Percentiles rank a stretch among this genome's conserved stretches.
Evolutionary conservation across 257 asterid genomes (phyloP).

Genomic region (Nicotiana otophora): DNA sequence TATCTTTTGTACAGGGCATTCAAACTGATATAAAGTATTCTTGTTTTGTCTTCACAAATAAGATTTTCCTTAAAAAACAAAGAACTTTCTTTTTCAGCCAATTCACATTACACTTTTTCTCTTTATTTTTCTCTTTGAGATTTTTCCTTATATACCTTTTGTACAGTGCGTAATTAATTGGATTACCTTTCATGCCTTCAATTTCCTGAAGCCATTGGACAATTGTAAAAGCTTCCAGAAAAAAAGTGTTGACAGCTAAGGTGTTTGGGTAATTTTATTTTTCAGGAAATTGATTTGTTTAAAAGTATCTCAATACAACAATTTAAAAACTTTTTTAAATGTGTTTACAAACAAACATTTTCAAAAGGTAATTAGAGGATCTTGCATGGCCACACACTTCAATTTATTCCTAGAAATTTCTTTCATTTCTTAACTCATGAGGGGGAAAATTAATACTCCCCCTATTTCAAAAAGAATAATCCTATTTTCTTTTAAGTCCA

Average conservation of each 20-base stretch:
- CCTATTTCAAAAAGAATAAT: too few species aligned
- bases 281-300: background rate
- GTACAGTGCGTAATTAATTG: background rate
- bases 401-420: background rate
- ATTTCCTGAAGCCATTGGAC: background rate
- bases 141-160: background rate
- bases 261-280: background rate
- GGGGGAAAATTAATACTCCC: too few species aligned
- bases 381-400: background rate
- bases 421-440: background rate
- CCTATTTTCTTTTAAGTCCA: too few species aligned
- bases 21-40: background rate
- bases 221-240: background rate
- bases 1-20: too few species aligned
- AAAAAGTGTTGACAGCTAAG: background rate
- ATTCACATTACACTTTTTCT: background rate
- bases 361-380: background rate
- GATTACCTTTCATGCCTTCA: background rate
- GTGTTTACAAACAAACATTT: background rate
- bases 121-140: background rate
- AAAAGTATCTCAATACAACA: background rate
- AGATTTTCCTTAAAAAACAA: background rate
- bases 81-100: background rate
- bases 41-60: background rate
- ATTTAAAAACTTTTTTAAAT: background rate